A percentile compares a stretch with the other conserved stretches of the same genome.
Evolutionary conservation across 352 stramenopile species (phyloP).

Genomic region (Blastocystis hominis): DNA sequence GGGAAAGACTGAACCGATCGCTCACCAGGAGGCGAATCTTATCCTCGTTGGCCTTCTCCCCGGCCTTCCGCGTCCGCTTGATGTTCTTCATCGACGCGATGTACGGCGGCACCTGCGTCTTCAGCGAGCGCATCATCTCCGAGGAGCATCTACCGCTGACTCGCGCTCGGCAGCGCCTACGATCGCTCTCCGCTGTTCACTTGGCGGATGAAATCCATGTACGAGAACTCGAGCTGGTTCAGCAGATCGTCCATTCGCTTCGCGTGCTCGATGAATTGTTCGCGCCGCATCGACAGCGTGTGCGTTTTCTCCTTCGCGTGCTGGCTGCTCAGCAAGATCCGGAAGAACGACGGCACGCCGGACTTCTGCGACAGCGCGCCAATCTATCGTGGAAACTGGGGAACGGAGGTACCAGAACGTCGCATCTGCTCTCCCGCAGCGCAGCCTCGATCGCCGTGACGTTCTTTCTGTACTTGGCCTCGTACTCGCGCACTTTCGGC

Average conservation of each 20-base stretch:
- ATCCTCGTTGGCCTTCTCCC: background rate
- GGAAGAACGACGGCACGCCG: background rate
- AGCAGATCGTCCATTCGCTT: background rate
- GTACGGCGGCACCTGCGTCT: background rate
- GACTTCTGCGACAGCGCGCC: background rate
- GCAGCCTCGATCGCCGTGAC: background rate
- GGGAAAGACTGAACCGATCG: background rate
- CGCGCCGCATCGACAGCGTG: background rate
- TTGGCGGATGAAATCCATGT: background rate
- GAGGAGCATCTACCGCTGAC: background rate
- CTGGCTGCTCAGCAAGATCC: background rate
- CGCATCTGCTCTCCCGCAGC: background rate
- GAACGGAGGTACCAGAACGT: background rate
- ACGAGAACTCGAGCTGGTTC: background rate
- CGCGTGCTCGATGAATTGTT: background rate
- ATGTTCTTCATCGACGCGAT: background rate
- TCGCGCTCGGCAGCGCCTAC: background rate
- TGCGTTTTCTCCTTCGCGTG: background rate
- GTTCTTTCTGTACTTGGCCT: background rate
- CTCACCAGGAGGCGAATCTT: background rate
- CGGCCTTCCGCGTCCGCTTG: background rate
- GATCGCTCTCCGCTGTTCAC: background rate
- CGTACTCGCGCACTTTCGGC: background rate
- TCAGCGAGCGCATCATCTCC: background rate
- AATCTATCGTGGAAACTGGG: background rate